Evolutionary conservation across 768 basidiomycete genomes (phyloP), one percentile per base, ranked within the genome.

Genomic region (Termitomyces sp.): DNA sequence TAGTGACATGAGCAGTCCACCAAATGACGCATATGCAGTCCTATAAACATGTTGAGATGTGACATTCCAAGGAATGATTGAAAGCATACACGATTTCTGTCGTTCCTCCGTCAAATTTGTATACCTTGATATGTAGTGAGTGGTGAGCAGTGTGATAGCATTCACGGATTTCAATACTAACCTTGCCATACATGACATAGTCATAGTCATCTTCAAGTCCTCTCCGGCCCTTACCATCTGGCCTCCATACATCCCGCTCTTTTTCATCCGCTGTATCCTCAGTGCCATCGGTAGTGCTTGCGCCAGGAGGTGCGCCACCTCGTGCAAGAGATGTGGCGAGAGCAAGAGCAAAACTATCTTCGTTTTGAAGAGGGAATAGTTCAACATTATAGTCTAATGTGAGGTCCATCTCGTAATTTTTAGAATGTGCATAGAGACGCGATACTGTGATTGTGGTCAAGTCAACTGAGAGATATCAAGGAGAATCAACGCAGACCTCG

Each of bases 171-270:
- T 7, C 32, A 13, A 42, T 24, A 42, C 81, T 60, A 65, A 96
- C 94, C 87, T 96, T 98, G 36, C 96, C 96, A 73, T 93, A 95
- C 95, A 98, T 98, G 66, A 99, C 96, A 79, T 98, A 99, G 70
- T 98, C 96, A 69, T 94, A 99, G 66, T 98, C 95, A 61, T 94
- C 91, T 65, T 98, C 96, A 32, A 99, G 73, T 12, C 88, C 96
- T 71, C 84, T 81, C 66, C 81, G 83, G 15, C 84, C 92, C 75
- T 88, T 94, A 40, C 88, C 89, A 70, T 92, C 92, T 55, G 92
- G 92, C 69, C 92, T 77, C 92, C 92, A 94, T 18, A 89, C 84
- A 70, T 91, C 82, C 58, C 87, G 77, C 65, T 92, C 90, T 72
- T 91, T 87, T 68, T 91, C 90, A 24, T 86, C 84, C 32, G 73